Conservation (phyloP, 352 stramenopile species). For the Phytophthora podocarpi region DNA sequence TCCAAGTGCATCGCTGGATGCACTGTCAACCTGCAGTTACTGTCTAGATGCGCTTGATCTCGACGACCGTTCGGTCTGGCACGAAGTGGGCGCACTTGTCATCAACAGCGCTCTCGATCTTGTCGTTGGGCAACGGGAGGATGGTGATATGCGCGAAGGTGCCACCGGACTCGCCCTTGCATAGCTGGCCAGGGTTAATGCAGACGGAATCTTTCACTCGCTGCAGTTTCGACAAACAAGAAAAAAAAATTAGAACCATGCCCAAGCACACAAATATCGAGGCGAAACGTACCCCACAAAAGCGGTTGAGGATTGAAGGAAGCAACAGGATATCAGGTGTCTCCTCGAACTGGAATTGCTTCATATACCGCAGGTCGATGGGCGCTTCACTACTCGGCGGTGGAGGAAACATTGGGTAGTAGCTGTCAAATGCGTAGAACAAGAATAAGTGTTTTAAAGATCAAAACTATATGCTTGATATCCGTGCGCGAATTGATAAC, state of each 20-base stretch:
- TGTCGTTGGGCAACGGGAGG: conserved; percentile 88
- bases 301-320: conserved; percentile 93
- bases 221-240: conserved; percentile 50
- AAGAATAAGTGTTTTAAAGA: neutral
- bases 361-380: conserved; percentile 93
- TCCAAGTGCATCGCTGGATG: neutral
- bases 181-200: conserved; percentile 95
- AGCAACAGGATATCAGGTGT: conserved; percentile 96
- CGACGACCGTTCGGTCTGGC: conserved; percentile 87
- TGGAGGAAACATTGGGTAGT: conserved; percentile 83
- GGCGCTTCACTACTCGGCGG: conserved; percentile 67
- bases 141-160: conserved; percentile 94
- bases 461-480: neutral
- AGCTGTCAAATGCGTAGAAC: conserved; percentile 35
- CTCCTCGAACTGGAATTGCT: conserved; percentile 91
- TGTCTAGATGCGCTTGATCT: conserved; percentile 91
- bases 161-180: conserved; percentile 93
- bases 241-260: conserved; percentile 14
- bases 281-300: conserved; percentile 72
- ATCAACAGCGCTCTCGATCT: conserved; percentile 47
- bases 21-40: neutral
- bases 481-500: neutral
- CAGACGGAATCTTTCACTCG: conserved; percentile 92
- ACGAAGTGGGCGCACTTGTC: conserved; percentile 74
- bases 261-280: neutral